These are phyloP conservation scores for Trichoderma atroviride DNA, from an alignment of 2,329 filamentous ascomycete genomes.

Conservation along the genomic window DNA sequence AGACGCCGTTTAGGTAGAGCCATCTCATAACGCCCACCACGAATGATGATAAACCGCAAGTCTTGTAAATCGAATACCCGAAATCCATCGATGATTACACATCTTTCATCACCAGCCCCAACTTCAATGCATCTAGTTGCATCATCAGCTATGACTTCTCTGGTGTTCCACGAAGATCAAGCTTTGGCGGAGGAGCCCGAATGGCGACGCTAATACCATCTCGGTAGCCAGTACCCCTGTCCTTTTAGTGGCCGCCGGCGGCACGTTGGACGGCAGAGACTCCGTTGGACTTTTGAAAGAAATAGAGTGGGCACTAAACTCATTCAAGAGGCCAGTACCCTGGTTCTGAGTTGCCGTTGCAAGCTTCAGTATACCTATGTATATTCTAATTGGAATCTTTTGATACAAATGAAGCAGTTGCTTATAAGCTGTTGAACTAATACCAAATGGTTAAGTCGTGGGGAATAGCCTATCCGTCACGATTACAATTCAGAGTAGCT, in stretches of 20 bases:
- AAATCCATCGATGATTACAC: constrained; percentile 11
- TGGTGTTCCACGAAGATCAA: neutral
- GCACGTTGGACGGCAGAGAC: neutral
- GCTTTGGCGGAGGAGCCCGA: neutral
- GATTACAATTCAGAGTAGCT: neutral
- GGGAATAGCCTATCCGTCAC: constrained; percentile 18
- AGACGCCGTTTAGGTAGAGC: neutral
- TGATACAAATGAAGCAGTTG: neutral
- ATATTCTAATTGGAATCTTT: neutral
- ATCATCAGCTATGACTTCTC: neutral
- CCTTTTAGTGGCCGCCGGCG: neutral
- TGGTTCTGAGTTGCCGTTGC: neutral
- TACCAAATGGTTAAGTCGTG: neutral
- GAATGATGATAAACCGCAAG: neutral
- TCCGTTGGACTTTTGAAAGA: neutral
- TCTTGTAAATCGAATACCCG: neutral
- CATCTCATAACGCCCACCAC: neutral
- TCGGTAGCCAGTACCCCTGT: constrained; percentile 17
- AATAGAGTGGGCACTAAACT: constrained; percentile 1
- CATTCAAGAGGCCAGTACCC: constrained; percentile 18
- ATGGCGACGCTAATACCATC: neutral
- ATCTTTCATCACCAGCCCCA: neutral
- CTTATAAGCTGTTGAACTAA: neutral
- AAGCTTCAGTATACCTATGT: neutral
- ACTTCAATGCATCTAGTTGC: neutral